phyloP scores from a whole-genome alignment of 495 filamentous ascomycete species.

The Penicillium paradoxum region DNA sequence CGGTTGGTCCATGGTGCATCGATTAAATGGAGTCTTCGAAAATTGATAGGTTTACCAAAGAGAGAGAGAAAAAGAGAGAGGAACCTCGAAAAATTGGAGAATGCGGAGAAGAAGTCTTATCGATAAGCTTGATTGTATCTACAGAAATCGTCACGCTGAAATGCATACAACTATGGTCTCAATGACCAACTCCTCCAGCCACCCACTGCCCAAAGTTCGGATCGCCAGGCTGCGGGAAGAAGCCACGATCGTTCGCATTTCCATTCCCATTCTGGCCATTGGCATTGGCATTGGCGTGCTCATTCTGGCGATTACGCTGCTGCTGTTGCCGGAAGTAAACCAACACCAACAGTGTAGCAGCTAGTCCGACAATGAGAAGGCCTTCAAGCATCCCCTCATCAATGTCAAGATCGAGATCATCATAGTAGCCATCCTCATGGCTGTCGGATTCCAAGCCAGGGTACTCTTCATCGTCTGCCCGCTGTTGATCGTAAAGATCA shows the following conservation, averaged over 20 bases:
- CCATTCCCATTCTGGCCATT: slow-evolving; percentile 29
- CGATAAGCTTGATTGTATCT: slow-evolving; percentile 14
- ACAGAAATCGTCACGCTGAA: not conserved
- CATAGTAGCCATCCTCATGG: slow-evolving; percentile 61
- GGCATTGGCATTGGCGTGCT: slow-evolving; percentile 37
- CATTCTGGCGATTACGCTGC: slow-evolving; percentile 46
- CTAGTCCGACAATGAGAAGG: slow-evolving; percentile 72
- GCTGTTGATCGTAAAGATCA: slow-evolving; percentile 52
- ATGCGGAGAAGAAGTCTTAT: slow-evolving; percentile 14
- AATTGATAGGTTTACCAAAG: not conserved
- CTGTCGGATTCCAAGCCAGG: slow-evolving; percentile 49
- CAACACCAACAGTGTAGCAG: slow-evolving; percentile 67
- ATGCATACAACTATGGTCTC: slow-evolving; percentile 19
- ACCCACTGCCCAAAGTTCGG: slow-evolving; percentile 70
- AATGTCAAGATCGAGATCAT: slow-evolving; percentile 55
- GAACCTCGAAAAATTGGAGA: not conserved
- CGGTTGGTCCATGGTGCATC: slow-evolving; percentile 18
- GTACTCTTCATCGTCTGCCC: slow-evolving; percentile 52
- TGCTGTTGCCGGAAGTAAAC: slow-evolving; percentile 81
- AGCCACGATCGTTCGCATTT: slow-evolving; percentile 52
- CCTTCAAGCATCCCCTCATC: slow-evolving; percentile 79
- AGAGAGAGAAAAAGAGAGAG: not conserved
- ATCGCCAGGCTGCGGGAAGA: slow-evolving; percentile 69
- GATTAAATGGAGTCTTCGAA: not conserved
- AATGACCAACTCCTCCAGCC: slow-evolving; percentile 74